phyloP scores from a whole-genome alignment of 257 asterid species.

The Henckelia pumila region DNA sequence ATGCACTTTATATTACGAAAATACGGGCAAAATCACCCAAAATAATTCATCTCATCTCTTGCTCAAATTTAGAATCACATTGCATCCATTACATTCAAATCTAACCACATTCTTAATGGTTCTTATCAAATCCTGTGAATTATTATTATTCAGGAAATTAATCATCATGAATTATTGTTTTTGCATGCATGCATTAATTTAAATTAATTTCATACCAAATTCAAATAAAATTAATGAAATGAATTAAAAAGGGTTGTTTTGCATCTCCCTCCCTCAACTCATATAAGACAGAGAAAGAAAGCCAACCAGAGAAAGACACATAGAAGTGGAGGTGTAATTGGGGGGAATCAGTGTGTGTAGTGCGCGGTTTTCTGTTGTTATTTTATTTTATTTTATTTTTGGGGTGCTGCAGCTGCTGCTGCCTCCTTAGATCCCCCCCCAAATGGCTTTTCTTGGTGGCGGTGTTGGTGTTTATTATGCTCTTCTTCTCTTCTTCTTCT shows the following conservation, averaged over 20 bases:
- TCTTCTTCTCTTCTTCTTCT: constrained; percentile 33
- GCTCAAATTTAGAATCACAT: background rate
- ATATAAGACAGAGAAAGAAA: constrained; percentile 36
- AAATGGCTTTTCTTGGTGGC: constrained; percentile 72
- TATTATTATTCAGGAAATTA: background rate
- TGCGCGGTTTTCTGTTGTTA: constrained; percentile 21
- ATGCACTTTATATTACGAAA: background rate
- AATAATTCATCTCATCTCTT: background rate
- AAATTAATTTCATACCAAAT: too few species aligned
- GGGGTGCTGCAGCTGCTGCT: background rate
- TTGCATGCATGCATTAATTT: constrained; percentile 24
- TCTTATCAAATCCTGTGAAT: background rate
- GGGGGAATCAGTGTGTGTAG: constrained; percentile 12
- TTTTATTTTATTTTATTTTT: constrained; percentile 19
- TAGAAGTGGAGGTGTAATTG: constrained; percentile 12
- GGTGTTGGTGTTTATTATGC: constrained; percentile 29
- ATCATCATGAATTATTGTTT: background rate
- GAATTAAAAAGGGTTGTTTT: background rate
- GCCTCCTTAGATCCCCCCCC: constrained; percentile 25
- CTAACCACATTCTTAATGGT: background rate
- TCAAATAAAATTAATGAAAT: constrained; percentile 17
- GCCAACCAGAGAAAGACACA: constrained; percentile 69
- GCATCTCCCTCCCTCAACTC: background rate
- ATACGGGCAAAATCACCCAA: background rate
- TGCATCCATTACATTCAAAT: too few species aligned